Conservation (phyloP, 169 alveolate species). For the Plasmodium cynomolgi region DNA sequence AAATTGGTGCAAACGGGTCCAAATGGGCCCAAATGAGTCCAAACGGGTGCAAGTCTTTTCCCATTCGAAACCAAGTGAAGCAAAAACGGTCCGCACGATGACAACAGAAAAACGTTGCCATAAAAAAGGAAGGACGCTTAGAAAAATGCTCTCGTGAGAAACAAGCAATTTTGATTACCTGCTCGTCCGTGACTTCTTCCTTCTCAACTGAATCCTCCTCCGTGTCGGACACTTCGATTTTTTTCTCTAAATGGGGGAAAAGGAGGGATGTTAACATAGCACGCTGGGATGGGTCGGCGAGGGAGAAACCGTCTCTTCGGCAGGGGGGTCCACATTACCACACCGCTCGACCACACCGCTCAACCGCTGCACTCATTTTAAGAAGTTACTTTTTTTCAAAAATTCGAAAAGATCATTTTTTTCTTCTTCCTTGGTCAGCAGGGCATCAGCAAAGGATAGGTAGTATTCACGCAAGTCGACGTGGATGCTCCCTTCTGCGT, state of each 20-base stretch:
- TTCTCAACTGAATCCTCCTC: conserved; percentile 37
- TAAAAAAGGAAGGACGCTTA: not conserved
- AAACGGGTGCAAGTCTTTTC: not conserved
- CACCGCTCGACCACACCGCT: not conserved
- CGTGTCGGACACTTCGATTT: conserved; percentile 37
- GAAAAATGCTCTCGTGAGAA: not conserved
- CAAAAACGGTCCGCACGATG: not conserved
- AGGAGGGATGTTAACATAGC: not conserved
- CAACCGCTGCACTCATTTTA: not conserved
- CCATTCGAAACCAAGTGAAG: not conserved
- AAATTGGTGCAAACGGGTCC: not conserved
- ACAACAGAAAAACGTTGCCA: not conserved
- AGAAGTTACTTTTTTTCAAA: conserved; percentile 48
- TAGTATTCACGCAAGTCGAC: conserved; percentile 57
- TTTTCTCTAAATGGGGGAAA: conserved; percentile 31
- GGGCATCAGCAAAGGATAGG: conserved; percentile 54
- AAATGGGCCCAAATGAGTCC: no score
- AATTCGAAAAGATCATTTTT: conserved; percentile 57
- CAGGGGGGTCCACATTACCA: not conserved
- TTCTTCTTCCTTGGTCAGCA: conserved; percentile 61
- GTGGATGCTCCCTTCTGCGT: conserved; percentile 39
- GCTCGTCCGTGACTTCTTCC: conserved; percentile 70
- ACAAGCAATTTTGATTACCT: conserved; percentile 5
- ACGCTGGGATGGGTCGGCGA: not conserved
- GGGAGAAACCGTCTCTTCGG: not conserved